Evolutionary conservation across 441 rosid genomes (phyloP).

Genomic region (Hypseocharis bilobata): DNA sequence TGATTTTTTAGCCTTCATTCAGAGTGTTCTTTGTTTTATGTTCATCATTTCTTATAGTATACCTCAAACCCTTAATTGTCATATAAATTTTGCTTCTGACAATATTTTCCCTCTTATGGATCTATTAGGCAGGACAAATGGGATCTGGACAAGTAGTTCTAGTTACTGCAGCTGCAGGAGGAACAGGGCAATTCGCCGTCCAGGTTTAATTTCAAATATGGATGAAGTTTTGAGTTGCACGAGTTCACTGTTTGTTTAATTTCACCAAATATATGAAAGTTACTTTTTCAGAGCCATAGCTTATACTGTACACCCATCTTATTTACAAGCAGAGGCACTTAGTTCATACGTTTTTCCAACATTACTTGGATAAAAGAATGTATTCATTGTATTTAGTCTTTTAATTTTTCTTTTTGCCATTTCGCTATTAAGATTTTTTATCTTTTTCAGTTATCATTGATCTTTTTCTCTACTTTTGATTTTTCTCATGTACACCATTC

Average conservation of each 20-base stretch:
- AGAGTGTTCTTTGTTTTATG: background rate
- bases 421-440: too few relatives aligned
- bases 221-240: conserved; percentile 7
- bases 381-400: too few relatives aligned
- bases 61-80: conserved; percentile 1
- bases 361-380: too few relatives aligned
- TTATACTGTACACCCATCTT: too few relatives aligned
- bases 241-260: conserved; percentile 3
- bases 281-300: too few relatives aligned
- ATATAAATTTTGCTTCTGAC: conserved; percentile 15
- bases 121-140: conserved; percentile 69
- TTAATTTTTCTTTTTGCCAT: too few relatives aligned
- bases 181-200: conserved; percentile 96
- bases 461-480: too few relatives aligned
- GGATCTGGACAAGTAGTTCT: conserved; percentile 70
- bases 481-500: too few relatives aligned
- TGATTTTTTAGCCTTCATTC: background rate
- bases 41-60: background rate
- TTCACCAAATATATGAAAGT: too few relatives aligned
- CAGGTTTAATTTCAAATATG: conserved; percentile 46
- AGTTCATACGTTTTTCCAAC: too few relatives aligned
- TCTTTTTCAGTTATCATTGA: too few relatives aligned
- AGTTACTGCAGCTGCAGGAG: conserved; percentile 98
- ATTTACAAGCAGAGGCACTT: too few relatives aligned
- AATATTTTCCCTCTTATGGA: conserved; percentile 14